Base-by-base conservation (phyloP, 208 protist species). In the Angomonas ambiguus region DNA sequence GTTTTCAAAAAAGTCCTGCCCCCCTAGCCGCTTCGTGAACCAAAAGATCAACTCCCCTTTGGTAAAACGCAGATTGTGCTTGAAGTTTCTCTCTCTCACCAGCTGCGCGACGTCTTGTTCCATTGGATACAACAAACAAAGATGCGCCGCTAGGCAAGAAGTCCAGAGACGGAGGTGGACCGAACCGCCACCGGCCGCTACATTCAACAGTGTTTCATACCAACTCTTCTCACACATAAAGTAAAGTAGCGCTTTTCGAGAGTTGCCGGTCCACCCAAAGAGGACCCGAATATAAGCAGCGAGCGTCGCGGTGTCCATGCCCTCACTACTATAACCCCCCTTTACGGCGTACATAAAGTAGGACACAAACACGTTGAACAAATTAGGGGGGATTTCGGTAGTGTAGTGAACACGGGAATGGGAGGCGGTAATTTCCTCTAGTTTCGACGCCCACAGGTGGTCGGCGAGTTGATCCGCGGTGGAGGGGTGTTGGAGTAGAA, bases 141-240 rank as follows among this genome's bases (percentile, higher is more conserved):
- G 22, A 28, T 76, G 57, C 10, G 86, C 85, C 42, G 81, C 76
- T 0, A 95, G 48, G 38, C 76, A 72, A 2, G 82, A 77, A 22
- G 79, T 81, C 86, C 86, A 95, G 57, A 95, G 65, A 0, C 82
- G 81, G 51, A 88, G 60, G 66, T 92, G 69, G 42, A 60, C 77
- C 45, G 63, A 77, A 28, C 59, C 78, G 45, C 82, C 79, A 34
- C 78, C 76, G n/a, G 56, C 51, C 5, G 82, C 74, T 32, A 80
- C 59, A 22, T 77, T 69, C 11, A 90, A 62, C 41, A 95, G 64
- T 24, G 59, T 13, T 11, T 67, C 71, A 27, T 83, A 78, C 76
- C 76, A 83, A 58, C 69, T 48, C 24, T 48, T 20, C 59, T 88
- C 80, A 51, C 57, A 59, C 22, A 82, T 64, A 11, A 94, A 69